Evolutionary conservation across 2,329 filamentous ascomycete genomes (phyloP).

Genomic region (Botrytis elliptica): DNA sequence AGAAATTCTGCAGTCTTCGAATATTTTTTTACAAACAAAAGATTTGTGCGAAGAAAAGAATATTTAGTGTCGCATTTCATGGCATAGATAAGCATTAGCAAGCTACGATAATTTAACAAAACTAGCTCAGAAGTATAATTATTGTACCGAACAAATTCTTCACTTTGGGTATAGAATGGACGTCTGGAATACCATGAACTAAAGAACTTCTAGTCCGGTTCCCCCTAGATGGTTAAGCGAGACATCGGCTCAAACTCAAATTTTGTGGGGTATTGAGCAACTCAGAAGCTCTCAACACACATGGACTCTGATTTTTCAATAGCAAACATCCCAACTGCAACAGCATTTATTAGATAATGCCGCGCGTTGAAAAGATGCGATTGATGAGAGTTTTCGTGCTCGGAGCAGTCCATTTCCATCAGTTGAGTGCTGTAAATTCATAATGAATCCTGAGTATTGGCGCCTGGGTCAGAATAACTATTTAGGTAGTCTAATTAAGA

Average conservation of each 20-base stretch:
- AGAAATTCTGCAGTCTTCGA: no score
- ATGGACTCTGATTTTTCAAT: background rate
- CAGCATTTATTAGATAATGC: accelerated
- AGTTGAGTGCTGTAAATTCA: background rate
- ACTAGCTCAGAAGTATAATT: background rate
- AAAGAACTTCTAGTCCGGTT: background rate
- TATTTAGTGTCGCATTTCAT: background rate
- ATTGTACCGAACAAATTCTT: background rate
- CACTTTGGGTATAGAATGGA: background rate
- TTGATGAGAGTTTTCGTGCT: background rate
- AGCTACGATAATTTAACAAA: background rate
- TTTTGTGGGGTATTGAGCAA: background rate
- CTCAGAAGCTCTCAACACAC: background rate
- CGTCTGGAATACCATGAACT: background rate
- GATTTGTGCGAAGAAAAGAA: background rate
- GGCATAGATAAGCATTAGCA: background rate
- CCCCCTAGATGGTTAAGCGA: background rate
- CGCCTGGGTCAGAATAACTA: background rate
- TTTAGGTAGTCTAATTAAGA: background rate
- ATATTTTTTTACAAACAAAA: no score
- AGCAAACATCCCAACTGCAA: accelerated
- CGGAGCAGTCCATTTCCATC: background rate
- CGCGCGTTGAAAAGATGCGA: background rate
- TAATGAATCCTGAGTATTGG: background rate
- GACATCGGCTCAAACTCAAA: background rate